phyloP scores from a whole-genome alignment of 2,329 filamentous ascomycete genomes.

The Arthrobotrys musiformis region DNA sequence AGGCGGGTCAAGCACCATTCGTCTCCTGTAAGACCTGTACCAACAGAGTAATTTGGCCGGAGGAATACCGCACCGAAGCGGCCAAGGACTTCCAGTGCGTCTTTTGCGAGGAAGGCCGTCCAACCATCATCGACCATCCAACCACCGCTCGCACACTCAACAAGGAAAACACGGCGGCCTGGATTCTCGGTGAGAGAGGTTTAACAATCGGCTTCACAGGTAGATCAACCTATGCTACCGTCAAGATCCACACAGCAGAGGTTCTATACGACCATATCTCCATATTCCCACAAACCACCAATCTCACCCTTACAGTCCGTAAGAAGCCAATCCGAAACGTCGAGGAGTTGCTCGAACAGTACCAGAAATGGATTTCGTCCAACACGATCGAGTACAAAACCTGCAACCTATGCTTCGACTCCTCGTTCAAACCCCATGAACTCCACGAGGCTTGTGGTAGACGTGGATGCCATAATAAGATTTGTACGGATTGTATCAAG shows the following conservation, averaged over 20 bases:
- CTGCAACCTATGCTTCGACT: constrained; percentile 66
- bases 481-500: constrained; percentile 64
- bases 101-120: constrained; percentile 62
- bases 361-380: constrained; percentile 62
- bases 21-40: constrained; percentile 65
- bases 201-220: constrained; percentile 63
- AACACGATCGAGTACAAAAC: constrained; percentile 61
- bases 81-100: constrained; percentile 64
- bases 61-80: constrained; percentile 63
- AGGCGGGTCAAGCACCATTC: constrained; percentile 61
- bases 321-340: constrained; percentile 65
- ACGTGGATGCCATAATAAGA: constrained; percentile 64
- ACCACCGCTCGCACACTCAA: constrained; percentile 63
- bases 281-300: constrained; percentile 60
- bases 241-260: constrained; percentile 61
- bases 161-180: constrained; percentile 64
- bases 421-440: constrained; percentile 61
- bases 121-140: constrained; percentile 63
- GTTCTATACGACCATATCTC: constrained; percentile 62
- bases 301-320: constrained; percentile 60
- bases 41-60: constrained; percentile 66
- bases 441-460: constrained; percentile 66
- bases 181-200: constrained; percentile 65
- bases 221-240: constrained; percentile 63
- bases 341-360: constrained; percentile 60